Conservation (phyloP, 805 yeast genomes). For the Yamadazyma scolyti region DNA sequence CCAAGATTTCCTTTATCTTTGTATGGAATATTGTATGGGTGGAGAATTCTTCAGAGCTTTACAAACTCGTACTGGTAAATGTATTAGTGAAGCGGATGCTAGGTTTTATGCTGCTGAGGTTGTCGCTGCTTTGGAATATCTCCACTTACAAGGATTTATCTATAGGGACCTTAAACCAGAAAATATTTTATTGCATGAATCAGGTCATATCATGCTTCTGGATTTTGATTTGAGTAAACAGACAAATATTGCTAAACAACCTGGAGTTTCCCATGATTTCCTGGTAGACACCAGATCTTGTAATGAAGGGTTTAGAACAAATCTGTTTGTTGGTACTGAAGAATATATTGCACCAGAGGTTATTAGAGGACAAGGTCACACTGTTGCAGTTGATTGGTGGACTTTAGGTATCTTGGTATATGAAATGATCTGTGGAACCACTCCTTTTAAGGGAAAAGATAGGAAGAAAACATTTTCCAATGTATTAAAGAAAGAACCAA, state of each 20-base stretch:
- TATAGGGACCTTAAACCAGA: conserved; percentile 97
- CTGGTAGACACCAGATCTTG: conserved; percentile 91
- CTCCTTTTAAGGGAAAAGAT: conserved; percentile 92
- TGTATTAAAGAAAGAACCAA: conserved; percentile 77
- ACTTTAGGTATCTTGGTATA: conserved; percentile 88
- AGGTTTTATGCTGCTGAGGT: conserved; percentile 95
- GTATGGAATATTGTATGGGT: conserved; percentile 99
- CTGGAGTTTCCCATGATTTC: conserved; percentile 48
- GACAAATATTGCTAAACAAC: conserved; percentile 70
- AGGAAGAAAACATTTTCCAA: conserved; percentile 88
- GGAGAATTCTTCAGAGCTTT: conserved; percentile 97
- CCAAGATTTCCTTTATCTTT: conserved; percentile 82
- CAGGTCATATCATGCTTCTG: conserved; percentile 96
- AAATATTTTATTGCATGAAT: conserved; percentile 87
- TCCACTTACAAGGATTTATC: conserved; percentile 95
- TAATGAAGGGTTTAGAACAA: conserved; percentile 93
- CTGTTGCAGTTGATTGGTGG: conserved; percentile 99
- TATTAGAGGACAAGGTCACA: conserved; percentile 94
- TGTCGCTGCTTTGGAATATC: conserved; percentile 91
- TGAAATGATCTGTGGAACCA: conserved; percentile 94
- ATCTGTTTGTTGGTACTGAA: conserved; percentile 98
- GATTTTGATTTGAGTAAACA: conserved; percentile 96
- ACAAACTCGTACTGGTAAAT: conserved; percentile 84
- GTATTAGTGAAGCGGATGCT: conserved; percentile 85
- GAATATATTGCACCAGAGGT: conserved; percentile 99